Conservation (phyloP, 345 rosid species). For the Citrus australasica region DNA sequence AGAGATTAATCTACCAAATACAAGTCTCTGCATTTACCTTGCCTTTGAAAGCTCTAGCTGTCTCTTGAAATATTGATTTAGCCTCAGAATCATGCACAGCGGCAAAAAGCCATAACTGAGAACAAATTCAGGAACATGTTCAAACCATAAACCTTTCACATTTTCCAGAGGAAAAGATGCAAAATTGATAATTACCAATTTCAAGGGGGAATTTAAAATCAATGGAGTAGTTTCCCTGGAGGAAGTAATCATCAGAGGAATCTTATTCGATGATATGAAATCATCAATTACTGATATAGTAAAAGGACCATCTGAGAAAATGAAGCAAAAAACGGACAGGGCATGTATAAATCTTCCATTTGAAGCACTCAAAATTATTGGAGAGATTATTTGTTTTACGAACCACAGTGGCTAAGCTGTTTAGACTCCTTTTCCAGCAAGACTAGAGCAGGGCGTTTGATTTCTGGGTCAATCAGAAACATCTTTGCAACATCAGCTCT, state of each 20-base stretch:
- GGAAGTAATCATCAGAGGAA: not conserved
- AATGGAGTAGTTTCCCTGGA: not conserved
- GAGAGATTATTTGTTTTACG: not conserved
- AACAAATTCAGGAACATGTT: not conserved
- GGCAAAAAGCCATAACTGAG: slow-evolving; percentile 6
- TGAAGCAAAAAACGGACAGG: not conserved
- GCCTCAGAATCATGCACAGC: not conserved
- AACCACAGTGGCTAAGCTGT: not conserved
- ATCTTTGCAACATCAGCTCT: slow-evolving; percentile 1
- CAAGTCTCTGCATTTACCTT: slow-evolving; percentile 1
- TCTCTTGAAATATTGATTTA: not conserved
- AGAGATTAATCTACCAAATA: too few relatives aligned
- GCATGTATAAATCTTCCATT: not conserved
- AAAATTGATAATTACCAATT: not conserved
- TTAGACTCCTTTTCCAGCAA: not conserved
- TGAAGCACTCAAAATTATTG: not conserved
- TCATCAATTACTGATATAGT: not conserved
- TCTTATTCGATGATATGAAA: not conserved
- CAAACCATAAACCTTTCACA: not conserved
- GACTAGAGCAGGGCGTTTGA: not conserved
- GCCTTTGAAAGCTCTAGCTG: slow-evolving; percentile 6
- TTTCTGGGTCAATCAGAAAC: not conserved
- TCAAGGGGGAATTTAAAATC: not conserved
- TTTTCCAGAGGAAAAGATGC: not conserved
- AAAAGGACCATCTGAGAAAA: not conserved